These are phyloP conservation scores for Astragalus glycyphyllos DNA, from an alignment of 306 rosid species.

Conservation along the genomic window DNA sequence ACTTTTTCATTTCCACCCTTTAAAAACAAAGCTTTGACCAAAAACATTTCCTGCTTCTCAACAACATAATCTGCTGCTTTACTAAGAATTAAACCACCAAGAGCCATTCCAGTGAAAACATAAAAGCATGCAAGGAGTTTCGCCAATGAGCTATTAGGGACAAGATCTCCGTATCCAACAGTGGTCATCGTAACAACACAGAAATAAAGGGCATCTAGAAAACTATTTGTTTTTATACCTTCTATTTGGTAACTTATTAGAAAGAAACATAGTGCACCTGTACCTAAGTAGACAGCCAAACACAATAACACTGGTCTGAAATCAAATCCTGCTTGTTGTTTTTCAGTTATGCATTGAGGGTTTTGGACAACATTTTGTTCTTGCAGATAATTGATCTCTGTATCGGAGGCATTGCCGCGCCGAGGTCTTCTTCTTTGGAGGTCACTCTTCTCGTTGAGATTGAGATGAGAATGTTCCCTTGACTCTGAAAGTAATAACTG, in stretches of 20 bases:
- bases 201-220: constrained; percentile 79
- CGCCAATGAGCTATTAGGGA: constrained; percentile 62
- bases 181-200: constrained; percentile 93
- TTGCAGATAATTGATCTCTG: constrained; percentile 27
- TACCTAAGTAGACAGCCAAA: constrained; percentile 62
- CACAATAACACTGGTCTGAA: constrained; percentile 52
- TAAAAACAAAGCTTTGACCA: constrained; percentile 57
- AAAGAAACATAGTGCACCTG: constrained; percentile 74
- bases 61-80: constrained; percentile 82
- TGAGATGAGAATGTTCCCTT: constrained; percentile 43
- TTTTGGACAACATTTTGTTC: constrained; percentile 38
- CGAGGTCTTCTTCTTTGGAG: constrained; percentile 55
- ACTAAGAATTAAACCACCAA: constrained; percentile 70
- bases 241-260: constrained; percentile 58
- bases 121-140: constrained; percentile 76
- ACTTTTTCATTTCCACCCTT: constrained; percentile 41
- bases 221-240: constrained; percentile 64
- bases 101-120: constrained; percentile 79
- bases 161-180: constrained; percentile 93
- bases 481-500: constrained; percentile 58
- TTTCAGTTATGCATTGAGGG: constrained; percentile 20
- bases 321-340: constrained; percentile 50
- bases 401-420: constrained; percentile 32
- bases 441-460: constrained; percentile 45
- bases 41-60: constrained; percentile 72